Evolutionary conservation across 2,329 filamentous ascomycete genomes (phyloP), one percentile per base, ranked within the genome.

Genomic region (Cladosporium cucumerinum): DNA sequence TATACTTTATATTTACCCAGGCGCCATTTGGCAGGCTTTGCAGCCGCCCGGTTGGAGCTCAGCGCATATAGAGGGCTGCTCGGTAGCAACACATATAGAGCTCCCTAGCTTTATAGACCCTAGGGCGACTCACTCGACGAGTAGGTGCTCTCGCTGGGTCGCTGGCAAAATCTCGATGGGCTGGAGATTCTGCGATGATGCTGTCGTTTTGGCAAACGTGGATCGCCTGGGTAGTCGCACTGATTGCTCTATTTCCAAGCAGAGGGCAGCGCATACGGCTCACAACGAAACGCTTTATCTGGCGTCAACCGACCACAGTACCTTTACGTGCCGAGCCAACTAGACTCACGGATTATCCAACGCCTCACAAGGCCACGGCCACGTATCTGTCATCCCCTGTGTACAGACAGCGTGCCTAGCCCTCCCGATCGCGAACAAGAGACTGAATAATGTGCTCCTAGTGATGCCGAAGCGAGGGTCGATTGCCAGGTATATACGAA

Each of bases 381-480:
- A 46, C 49, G 60, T 54, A 62, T 55, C 30, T 49, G 60, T 54
- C 49, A 62, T 26, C 49, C 49, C 30, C 32, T n/a, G 49, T 34
- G 49, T 43, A 25, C 60, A 26, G 25, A 46, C 60, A 28, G 21
- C 60, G 48, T 46, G 48, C 48, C 59, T 36, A 48, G 48, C 49
- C 49, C 34, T 26, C 52, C 60, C 25, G 60, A 55, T 46, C 49
- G 59, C 59, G 49, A 62, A 18, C 48, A 39, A 52, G 46, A 48
- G 59, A 26, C 48, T 55, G 60, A 30, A 62, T 36, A 16, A 62
- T 62, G 60, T 54, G 34, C 60, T n/a, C 60, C 52, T 30, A 43
- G 60, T 62, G 36, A 62, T 62, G 60, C 60, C 60, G 52, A 62
- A 62, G 60, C 60, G 60, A 54, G 60, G 60, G 60, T 62, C 60